Percentiles rank a stretch among this genome's conserved stretches.
These are phyloP conservation scores for Thelonectria rubi DNA, from an alignment of 2,329 filamentous ascomycete genomes.

Conservation along the genomic window DNA sequence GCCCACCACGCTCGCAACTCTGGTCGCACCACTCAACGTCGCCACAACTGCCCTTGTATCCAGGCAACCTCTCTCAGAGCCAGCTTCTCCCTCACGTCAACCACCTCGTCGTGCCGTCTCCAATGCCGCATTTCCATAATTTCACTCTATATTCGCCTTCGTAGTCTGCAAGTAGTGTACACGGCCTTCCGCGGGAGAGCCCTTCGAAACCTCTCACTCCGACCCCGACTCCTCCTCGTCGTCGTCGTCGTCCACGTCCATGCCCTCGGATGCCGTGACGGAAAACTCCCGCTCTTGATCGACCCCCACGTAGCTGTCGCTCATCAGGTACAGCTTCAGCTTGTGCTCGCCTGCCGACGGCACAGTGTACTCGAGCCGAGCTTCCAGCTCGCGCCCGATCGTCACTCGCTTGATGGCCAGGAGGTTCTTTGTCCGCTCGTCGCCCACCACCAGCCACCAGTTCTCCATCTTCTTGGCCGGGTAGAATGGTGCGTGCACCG, in stretches of 20 bases:
- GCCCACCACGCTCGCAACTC: constrained; percentile 40
- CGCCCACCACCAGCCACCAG: constrained; percentile 97
- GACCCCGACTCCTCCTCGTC: constrained; percentile 74
- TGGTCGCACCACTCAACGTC: constrained; percentile 41
- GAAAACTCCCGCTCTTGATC: constrained; percentile 94
- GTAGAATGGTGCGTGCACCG: constrained; percentile 95
- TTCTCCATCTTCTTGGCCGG: constrained; percentile 93
- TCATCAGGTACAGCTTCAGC: constrained; percentile 93
- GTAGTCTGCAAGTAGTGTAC: constrained; percentile 46
- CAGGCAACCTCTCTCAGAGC: constrained; percentile 41
- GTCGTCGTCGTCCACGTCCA: constrained; percentile 93
- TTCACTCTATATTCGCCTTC: constrained; percentile 42
- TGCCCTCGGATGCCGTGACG: constrained; percentile 86
- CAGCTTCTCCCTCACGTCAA: constrained; percentile 38
- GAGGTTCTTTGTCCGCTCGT: constrained; percentile 86
- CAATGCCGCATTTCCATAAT: constrained; percentile 36
- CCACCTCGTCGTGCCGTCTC: constrained; percentile 23
- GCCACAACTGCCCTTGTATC: constrained; percentile 45
- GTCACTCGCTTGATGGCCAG: constrained; percentile 95
- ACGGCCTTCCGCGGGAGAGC: constrained; percentile 38
- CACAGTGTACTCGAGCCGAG: constrained; percentile 88
- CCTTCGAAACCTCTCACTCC: constrained; percentile 38
- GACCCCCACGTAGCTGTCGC: constrained; percentile 95
- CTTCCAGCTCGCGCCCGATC: constrained; percentile 78
- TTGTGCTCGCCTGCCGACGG: constrained; percentile 85